Base-by-base conservation (phyloP, 2,329 filamentous ascomycete genomes). In the Colletotrichum tanaceti region DNA sequence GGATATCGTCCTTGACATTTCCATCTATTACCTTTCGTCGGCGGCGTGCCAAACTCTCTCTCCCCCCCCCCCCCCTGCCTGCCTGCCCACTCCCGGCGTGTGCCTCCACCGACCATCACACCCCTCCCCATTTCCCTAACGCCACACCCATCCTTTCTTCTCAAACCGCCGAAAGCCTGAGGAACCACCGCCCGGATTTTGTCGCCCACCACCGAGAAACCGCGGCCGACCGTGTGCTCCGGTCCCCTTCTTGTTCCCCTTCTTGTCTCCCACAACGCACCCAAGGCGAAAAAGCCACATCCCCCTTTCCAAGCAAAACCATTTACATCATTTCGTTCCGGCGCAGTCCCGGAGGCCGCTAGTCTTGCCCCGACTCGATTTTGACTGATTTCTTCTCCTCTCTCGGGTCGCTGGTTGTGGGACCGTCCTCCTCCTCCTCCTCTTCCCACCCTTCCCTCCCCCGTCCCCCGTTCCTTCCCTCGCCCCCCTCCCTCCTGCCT, bases 211-310 rank as follows among this genome's bases (percentile, higher is more conserved):
- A 68, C 65, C 65, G 65, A 68, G 55, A 68, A 65, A 57, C 60
- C 65, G 41, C 65, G 65, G 65, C 65, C 65, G 65, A 63, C 54
- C 65, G 65, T 65, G 65, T 53, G 18, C 62, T 65, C 65, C 65
- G 65, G 60, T 41, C 38, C 52, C 38, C 49, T 62, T 28, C 49
- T 10, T 28, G 28, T 28, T 28, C 28, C 7, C 28, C 35, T 24
- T 47, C 18, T 28, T 28, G n/a, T 20, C 41, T 35, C 60, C 55
- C 32, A 47, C 4, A 5, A 18, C 49, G 7, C 41, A 50, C n/a
- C 55, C 43, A 24, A 28, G 35, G 1, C 20, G 44, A 47, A 50
- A 32, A 47, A 50, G 16, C 44, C 22, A n/a, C 55, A 2, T 32
- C 28, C 28, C 11, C 24, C 16, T 41, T 49, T 43, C 49, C 5